Base-by-base conservation (phyloP, 2,329 filamentous ascomycete genomes). In the Fusarium xylarioides region DNA sequence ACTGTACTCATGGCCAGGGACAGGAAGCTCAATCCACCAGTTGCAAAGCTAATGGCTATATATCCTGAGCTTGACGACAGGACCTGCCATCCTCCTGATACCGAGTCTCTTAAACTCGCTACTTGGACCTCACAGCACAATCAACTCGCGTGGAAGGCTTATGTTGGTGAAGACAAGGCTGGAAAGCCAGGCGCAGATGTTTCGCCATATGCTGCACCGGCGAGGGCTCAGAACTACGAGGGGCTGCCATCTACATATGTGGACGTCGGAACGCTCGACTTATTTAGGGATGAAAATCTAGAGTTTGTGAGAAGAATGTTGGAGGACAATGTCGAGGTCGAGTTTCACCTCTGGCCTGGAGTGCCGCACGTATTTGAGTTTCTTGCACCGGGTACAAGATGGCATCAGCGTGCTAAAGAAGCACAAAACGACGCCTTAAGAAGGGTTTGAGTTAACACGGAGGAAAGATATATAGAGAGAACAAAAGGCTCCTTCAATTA, bases 281-380 rank as follows among this genome's bases (percentile, higher is more conserved):
- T 77, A 14, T 76, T 77, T 23, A 53, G 74, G 1, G 65, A 76
- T 2, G 75, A 77, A 47, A 34, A 47, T 8, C 16, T 77, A 12
- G 69, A 67, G 14, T 75, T 72, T 63, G 75, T 66, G 3, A 71
- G 34, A n/a, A 64, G 75, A 10, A 34, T 77, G 18, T 46, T 77
- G 37, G 58, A 42, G 23, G 74, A 72, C 19, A 40, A 77, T 7
- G 67, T 76, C 2, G 69, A 76, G n/a, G 67, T 76, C 9, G 75
- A 77, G 57, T 66, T 77, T 44, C 75, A 77, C 23, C 35, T 77
- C 10, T 75, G 65, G 63, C 75, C 75, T 7, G 70, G 74, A 7
- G 63, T 77, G 11, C 71, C 75, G 3, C 75, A 77, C 47, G 70
- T 55, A 4, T 77, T 77, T 58, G 75, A 76, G 46, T 49, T 55